Evolutionary conservation across 2,329 filamentous ascomycete genomes (phyloP).

Genomic region (Ilyonectria robusta): DNA sequence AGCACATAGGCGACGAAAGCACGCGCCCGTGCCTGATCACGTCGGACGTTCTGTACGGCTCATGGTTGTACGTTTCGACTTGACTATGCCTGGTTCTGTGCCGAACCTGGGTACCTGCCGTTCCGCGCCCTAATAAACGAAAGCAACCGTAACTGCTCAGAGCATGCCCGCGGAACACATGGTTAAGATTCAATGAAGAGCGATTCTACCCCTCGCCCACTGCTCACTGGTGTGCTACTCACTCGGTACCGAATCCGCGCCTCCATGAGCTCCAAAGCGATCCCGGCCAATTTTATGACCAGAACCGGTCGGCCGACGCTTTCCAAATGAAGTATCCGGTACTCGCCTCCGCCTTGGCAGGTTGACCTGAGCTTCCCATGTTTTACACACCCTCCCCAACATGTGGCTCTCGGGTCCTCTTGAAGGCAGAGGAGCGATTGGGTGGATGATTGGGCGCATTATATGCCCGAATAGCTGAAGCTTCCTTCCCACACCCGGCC

Average conservation of each 20-base stretch:
- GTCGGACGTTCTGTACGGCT: constrained; percentile 19
- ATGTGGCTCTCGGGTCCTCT: not conserved
- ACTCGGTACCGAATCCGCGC: not conserved
- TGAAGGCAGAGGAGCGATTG: not conserved
- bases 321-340: not conserved
- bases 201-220: not conserved
- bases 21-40: constrained; percentile 7
- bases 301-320: not conserved
- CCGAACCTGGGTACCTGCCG: not conserved
- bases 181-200: not conserved
- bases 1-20: constrained; percentile 37
- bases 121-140: not conserved
- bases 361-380: not conserved
- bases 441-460: constrained; percentile 1
- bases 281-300: not conserved
- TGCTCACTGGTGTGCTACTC: not conserved
- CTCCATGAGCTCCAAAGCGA: no score
- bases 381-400: not conserved
- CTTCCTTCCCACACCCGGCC: constrained; percentile 4
- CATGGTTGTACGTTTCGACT: constrained; percentile 7
- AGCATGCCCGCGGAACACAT: not conserved
- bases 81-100: not conserved
- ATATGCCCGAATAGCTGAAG: not conserved
- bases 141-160: not conserved
- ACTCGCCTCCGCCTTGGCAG: not conserved